Conservation (phyloP, 2,329 filamentous ascomycete species). For the Alternaria longipes region DNA sequence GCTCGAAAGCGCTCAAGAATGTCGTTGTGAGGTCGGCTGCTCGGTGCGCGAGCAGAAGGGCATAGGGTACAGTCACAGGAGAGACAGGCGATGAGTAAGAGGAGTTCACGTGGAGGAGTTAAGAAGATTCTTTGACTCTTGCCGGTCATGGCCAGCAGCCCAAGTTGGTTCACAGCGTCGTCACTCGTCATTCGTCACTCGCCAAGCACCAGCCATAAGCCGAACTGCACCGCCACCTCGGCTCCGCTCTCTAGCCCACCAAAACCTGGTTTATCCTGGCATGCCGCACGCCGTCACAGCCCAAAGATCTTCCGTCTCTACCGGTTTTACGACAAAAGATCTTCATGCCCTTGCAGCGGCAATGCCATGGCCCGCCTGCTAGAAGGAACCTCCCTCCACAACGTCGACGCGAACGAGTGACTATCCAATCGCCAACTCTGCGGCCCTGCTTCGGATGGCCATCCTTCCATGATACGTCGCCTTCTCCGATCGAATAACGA, state of each 20-base stretch:
- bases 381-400: conserved; percentile 33
- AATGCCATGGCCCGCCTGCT: conserved; percentile 39
- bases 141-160: conserved; percentile 11
- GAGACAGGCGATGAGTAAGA: conserved; percentile 2
- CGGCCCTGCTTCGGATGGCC: conserved; percentile 22
- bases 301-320: conserved; percentile 20
- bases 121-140: conserved; percentile 19
- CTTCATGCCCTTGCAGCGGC: conserved; percentile 45
- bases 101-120: conserved; percentile 16
- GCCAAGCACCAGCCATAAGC: conserved; percentile 14
- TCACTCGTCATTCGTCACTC: conserved; percentile 21
- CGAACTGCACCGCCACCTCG: conserved; percentile 23
- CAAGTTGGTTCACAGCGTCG: conserved; percentile 14
- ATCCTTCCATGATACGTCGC: conserved; percentile 29
- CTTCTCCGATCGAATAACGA: conserved; percentile 27
- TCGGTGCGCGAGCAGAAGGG: conserved; percentile 8
- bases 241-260: conserved; percentile 8
- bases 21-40: conserved; percentile 1
- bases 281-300: conserved; percentile 10
- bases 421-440: conserved; percentile 27
- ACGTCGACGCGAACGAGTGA: conserved; percentile 11
- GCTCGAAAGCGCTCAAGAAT: conserved; percentile 36
- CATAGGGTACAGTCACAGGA: conserved; percentile 18
- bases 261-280: conserved; percentile 19
- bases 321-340: conserved; percentile 30